These are phyloP conservation scores for Silene vulgaris DNA, from an alignment of 179 eudicot species.

Conservation along the genomic window DNA sequence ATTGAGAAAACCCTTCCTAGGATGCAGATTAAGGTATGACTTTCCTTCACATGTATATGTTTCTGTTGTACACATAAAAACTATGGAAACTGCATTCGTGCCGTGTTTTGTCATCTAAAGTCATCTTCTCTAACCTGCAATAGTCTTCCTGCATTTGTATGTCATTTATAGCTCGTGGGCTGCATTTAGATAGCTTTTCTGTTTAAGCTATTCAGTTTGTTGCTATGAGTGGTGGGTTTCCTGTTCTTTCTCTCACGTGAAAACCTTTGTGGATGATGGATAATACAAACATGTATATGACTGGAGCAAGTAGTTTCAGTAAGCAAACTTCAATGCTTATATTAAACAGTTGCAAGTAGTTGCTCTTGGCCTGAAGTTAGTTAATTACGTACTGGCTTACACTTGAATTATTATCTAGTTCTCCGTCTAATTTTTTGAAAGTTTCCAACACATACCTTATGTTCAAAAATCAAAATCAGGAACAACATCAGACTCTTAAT, in stretches of 20 bases:
- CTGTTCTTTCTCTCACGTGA: background rate
- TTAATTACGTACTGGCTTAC: background rate
- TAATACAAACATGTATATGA: background rate
- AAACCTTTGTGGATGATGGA: background rate
- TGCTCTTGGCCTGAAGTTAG: background rate
- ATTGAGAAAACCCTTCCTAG: slow-evolving; percentile 82
- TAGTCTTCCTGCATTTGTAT: background rate
- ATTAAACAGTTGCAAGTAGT: too few relatives aligned
- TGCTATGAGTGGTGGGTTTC: background rate
- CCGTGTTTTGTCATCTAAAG: too few relatives aligned
- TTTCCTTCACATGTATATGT: background rate
- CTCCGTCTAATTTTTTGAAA: background rate
- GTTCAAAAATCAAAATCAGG: too few relatives aligned
- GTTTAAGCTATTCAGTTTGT: background rate
- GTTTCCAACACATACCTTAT: background rate
- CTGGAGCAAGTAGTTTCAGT: background rate
- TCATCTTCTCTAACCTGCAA: background rate
- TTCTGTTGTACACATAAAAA: background rate
- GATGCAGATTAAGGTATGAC: slow-evolving; percentile 75
- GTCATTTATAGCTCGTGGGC: background rate
- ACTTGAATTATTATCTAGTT: background rate
- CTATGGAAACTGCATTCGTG: background rate
- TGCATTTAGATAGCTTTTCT: background rate
- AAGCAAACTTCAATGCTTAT: background rate
- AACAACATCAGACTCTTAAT: too few relatives aligned